These are phyloP conservation scores for Leccinum uliginosum DNA, from an alignment of 768 basidiomycete genomes.

Conservation along the genomic window DNA sequence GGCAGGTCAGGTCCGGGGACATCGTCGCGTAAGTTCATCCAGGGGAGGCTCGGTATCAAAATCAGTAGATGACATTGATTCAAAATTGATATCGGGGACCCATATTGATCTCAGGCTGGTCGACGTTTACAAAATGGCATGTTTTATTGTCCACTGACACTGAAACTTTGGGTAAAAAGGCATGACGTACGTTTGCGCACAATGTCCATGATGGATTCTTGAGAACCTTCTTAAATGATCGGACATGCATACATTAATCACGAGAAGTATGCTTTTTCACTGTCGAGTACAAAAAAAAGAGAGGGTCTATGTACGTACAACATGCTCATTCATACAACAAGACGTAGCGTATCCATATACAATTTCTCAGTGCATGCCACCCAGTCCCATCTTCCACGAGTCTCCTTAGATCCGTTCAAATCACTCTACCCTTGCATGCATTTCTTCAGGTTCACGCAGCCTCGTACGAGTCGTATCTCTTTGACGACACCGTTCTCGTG, in stretches of 20 bases:
- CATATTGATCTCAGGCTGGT: not conserved
- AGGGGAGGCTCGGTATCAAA: not conserved
- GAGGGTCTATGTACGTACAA: slow-evolving; percentile 1
- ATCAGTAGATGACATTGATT: not conserved
- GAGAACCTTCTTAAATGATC: not conserved
- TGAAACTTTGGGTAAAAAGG: not conserved
- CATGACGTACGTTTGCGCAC: not conserved
- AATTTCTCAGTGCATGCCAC: not conserved
- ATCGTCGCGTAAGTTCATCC: not conserved
- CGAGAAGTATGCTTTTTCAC: not conserved
- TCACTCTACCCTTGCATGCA: not conserved
- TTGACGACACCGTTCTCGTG: slow-evolving; percentile 49
- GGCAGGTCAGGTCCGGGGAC: not conserved
- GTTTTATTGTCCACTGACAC: too few species aligned
- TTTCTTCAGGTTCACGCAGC: not conserved
- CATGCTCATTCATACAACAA: not conserved
- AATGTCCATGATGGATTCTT: not conserved
- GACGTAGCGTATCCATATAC: not conserved
- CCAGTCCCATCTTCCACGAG: not conserved
- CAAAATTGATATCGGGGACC: not conserved
- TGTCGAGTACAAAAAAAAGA: not conserved
- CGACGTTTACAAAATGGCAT: too few species aligned
- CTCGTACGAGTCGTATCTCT: slow-evolving; percentile 46
- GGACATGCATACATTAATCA: not conserved
- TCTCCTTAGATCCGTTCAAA: slow-evolving; percentile 1